phyloP scores from a whole-genome alignment of 2,329 filamentous ascomycete species.

The Talaromyces sp. region DNA sequence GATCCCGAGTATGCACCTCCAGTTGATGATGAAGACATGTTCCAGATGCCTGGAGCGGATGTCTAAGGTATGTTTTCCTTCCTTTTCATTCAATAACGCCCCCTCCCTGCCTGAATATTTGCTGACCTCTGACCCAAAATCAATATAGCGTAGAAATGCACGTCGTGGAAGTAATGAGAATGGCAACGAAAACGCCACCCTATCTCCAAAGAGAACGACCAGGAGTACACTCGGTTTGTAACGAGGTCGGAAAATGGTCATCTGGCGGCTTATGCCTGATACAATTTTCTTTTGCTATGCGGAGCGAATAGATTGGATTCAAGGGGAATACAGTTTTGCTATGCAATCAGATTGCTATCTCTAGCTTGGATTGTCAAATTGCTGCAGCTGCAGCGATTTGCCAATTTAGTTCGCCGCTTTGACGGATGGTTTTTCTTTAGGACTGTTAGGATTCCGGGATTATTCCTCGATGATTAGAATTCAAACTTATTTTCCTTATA shows the following conservation, averaged over 20 bases:
- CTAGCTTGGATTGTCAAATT: too few relatives aligned
- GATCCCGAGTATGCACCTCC: slow-evolving; percentile 6
- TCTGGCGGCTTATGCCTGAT: too few relatives aligned
- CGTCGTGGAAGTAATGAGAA: background rate
- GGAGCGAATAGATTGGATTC: too few relatives aligned
- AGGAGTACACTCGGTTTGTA: background rate
- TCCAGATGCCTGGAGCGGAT: background rate
- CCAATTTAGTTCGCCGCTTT: too few relatives aligned
- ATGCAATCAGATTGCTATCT: background rate
- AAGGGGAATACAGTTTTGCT: background rate
- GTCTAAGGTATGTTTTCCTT: background rate
- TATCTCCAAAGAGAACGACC: background rate
- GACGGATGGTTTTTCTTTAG: background rate
- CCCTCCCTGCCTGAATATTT: too few relatives aligned
- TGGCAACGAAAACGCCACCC: background rate
- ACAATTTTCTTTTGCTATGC: background rate
- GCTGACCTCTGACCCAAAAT: background rate
- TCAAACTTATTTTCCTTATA: too few relatives aligned
- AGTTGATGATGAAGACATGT: background rate
- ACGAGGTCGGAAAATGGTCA: background rate
- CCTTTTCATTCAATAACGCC: too few relatives aligned
- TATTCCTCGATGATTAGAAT: background rate
- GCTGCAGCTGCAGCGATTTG: too few relatives aligned
- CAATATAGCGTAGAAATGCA: background rate
- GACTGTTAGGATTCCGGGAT: too few relatives aligned